These are phyloP conservation scores for Hericium rajendrae DNA, from an alignment of 768 basidiomycete species.

Conservation along the genomic window DNA sequence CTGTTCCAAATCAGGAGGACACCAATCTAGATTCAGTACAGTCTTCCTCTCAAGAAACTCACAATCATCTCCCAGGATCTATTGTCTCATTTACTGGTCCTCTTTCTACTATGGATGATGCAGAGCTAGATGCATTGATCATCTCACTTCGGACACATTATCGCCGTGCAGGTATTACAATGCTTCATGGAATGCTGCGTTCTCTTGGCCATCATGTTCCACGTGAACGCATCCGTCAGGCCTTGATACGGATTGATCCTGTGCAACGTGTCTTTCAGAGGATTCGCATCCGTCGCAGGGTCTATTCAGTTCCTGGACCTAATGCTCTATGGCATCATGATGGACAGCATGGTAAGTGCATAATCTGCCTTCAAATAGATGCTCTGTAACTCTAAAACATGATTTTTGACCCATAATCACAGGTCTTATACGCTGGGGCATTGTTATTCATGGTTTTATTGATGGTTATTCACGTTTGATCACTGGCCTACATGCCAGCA, in stretches of 20 bases:
- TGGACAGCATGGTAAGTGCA: conserved; percentile 18
- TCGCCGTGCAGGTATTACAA: conserved; percentile 9
- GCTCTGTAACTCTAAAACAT: neutral
- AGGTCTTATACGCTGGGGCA: conserved; percentile 15
- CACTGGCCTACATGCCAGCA: conserved; percentile 5
- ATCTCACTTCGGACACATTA: neutral
- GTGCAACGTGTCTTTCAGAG: conserved; percentile 9
- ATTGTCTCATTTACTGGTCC: conserved; percentile 4
- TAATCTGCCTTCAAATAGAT: neutral
- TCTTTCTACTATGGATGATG: conserved; percentile 4
- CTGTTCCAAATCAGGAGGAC: no score
- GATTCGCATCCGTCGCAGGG: conserved; percentile 6
- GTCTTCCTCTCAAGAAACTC: no score
- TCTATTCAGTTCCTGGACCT: conserved; percentile 16
- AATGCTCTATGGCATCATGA: conserved; percentile 22
- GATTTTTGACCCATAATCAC: neutral
- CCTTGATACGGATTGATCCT: conserved; percentile 9
- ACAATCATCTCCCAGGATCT: neutral
- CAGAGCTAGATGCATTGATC: conserved; percentile 9
- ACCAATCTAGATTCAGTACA: no score
- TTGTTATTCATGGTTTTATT: conserved; percentile 17
- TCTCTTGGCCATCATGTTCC: conserved; percentile 4
- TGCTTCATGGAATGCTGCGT: conserved; percentile 13
- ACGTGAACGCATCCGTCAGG: neutral
- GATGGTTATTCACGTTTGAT: conserved; percentile 18